Evolutionary conservation across 2,329 filamentous ascomycete species (phyloP).

Genomic region (Onygenales sp.): DNA sequence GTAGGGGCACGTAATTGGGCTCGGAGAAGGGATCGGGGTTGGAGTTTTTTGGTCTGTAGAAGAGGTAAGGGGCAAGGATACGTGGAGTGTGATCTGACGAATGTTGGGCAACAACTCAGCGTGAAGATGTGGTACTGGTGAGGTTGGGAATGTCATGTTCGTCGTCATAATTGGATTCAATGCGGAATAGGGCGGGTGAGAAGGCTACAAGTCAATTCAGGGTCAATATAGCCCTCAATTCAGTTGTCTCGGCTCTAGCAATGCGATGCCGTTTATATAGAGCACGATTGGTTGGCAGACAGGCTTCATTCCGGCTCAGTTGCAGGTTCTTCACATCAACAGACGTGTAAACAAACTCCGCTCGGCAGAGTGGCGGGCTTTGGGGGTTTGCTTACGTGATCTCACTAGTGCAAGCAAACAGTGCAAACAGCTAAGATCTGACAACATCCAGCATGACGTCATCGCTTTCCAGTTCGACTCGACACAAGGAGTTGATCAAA

Average conservation of each 20-base stretch:
- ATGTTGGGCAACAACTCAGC: conserved; percentile 54
- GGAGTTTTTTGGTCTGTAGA: not conserved
- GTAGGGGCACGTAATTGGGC: not conserved
- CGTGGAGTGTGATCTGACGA: conserved; percentile 49
- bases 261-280: too few species aligned
- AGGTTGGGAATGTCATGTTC: conserved; percentile 1
- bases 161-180: not conserved
- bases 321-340: not conserved
- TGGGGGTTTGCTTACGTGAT: not conserved
- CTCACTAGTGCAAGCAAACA: not conserved
- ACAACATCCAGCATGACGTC: not conserved
- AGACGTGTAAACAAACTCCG: too few species aligned
- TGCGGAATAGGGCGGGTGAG: not conserved
- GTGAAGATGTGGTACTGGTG: conserved; percentile 37
- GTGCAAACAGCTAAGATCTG: not conserved
- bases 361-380: too few species aligned
- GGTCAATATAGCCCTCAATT: too few species aligned
- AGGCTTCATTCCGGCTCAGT: not conserved
- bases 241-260: too few species aligned
- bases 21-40: not conserved
- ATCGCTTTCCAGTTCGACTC: not conserved
- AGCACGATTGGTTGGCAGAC: too few species aligned
- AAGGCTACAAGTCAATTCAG: not conserved
- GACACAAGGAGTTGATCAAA: not conserved
- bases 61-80: conserved; percentile 31